Conservation (phyloP, 2,329 filamentous ascomycete species). For the Exophiala bonariae region DNA sequence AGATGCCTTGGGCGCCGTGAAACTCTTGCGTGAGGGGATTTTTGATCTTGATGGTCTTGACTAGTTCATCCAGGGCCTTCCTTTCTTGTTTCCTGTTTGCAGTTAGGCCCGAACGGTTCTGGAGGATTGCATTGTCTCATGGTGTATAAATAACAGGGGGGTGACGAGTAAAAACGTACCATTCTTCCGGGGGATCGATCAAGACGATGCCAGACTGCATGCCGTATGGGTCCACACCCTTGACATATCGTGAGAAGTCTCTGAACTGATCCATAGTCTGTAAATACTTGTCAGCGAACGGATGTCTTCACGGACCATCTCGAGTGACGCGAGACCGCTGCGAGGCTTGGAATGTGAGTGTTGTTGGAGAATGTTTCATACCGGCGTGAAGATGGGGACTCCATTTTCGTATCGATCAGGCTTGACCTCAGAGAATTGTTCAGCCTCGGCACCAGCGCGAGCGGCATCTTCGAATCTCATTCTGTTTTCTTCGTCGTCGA, state of each 20-base stretch:
- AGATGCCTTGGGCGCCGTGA: conserved; percentile 90
- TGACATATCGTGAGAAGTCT: conserved; percentile 86
- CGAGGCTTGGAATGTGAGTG: too few species aligned
- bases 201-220: conserved; percentile 98
- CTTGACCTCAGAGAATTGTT: conserved; percentile 73
- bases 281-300: conserved; percentile 11
- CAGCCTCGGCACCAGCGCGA: conserved; percentile 42
- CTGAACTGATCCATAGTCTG: conserved; percentile 74
- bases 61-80: conserved; percentile 70
- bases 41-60: conserved; percentile 90
- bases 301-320: too few species aligned
- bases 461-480: conserved; percentile 30
- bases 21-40: conserved; percentile 99
- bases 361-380: conserved; percentile 51
- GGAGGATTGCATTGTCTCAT: neutral
- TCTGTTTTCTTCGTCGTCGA: conserved; percentile 28
- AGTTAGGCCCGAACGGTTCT: conserved; percentile 3
- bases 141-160: neutral
- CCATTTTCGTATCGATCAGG: conserved; percentile 85
- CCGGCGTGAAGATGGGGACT: conserved; percentile 89
- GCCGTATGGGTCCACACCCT: conserved; percentile 86
- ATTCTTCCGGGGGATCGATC: conserved; percentile 89
- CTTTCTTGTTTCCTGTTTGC: conserved; percentile 22
- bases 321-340: too few species aligned
- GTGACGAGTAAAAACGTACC: conserved; percentile 57